Base-by-base conservation (phyloP, 306 rosid species). In the Luffa acutangula region DNA sequence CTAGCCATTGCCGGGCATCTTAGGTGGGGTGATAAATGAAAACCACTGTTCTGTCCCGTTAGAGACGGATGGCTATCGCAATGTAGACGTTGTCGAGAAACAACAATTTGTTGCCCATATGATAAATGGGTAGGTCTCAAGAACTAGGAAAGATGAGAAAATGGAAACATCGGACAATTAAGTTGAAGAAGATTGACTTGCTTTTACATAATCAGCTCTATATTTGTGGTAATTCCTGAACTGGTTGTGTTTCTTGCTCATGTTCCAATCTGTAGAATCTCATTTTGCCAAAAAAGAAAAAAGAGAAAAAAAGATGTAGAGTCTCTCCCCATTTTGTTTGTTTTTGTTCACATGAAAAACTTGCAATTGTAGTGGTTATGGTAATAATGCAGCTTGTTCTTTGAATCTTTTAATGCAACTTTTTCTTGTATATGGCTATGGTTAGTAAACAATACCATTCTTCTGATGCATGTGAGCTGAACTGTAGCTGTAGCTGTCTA, bases 261-360 rank as follows among this genome's bases (percentile, higher is more conserved):
- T 65, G n/a, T 66, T 72, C 77, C 77, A 34, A 72, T 72, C 18
- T 72, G 76, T 70, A 72, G 42, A 71, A 57, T 72, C 39, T 70
- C 31, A n/a, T 70, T 20, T 17, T 39, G 49, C 31, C 25, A 65
- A 65, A 65, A 65, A 1, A 14, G 36, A 36, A 36, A 13, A 2
- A 14, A 6, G 2, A 45, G 25, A 59, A 60, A 1, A 4, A 63
- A 64, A 14, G 45, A 37, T 34, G 21, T 37, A 37, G 25, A 14
- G 48, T 65, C 65, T 59, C 65, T n/a, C 14, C 14, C 53, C 52
- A 9, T 12, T 71, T 71, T 71, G 56, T 46, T 71, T 71, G 57
- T 45, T 71, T 71, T 46, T 43, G 4, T 49, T 46, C 76, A 12
- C 56, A 10, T 71, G 39, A 25, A 46, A 72, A 33, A 72, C 36